Evolutionary conservation across 1,139 yeast genomes (phyloP).

Genomic region (Suhomyces ambrosiae): DNA sequence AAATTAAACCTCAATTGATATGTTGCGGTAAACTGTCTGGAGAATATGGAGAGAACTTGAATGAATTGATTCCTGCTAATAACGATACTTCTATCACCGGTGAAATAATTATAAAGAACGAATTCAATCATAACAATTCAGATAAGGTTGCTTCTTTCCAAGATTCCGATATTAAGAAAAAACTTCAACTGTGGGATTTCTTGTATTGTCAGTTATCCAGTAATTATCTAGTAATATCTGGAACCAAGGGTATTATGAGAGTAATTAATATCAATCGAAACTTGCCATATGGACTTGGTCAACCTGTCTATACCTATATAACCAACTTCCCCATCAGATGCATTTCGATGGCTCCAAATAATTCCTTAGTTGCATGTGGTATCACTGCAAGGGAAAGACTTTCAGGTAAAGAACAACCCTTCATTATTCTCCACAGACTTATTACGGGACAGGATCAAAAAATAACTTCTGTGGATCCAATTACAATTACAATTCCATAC

Average conservation of each 20-base stretch:
- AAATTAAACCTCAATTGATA: conserved; percentile 53
- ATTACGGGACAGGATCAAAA: conserved; percentile 20
- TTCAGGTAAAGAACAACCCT: conserved; percentile 76
- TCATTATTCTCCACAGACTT: conserved; percentile 66
- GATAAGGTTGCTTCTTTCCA: conserved; percentile 15
- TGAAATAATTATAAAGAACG: conserved; percentile 36
- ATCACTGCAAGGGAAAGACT: conserved; percentile 76
- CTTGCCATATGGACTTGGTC: conserved; percentile 47
- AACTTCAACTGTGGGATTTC: conserved; percentile 60
- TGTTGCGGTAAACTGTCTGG: conserved; percentile 74
- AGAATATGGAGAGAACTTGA: conserved; percentile 58
- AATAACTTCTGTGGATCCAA: conserved; percentile 50
- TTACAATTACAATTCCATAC: conserved; percentile 81
- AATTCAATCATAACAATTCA: conserved; percentile 29
- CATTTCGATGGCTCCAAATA: conserved; percentile 67
- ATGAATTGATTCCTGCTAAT: conserved; percentile 30
- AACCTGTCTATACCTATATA: conserved; percentile 65
- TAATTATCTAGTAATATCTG: conserved; percentile 64
- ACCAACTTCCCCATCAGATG: conserved; percentile 81
- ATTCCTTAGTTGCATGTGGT: conserved; percentile 72
- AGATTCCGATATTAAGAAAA: conserved; percentile 27
- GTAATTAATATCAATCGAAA: conserved; percentile 56
- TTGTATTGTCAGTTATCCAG: conserved; percentile 66
- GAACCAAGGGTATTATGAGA: conserved; percentile 71
- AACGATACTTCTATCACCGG: conserved; percentile 19